These are phyloP conservation scores for Psilocybe cyanescens DNA, from an alignment of 768 basidiomycete genomes.

Conservation along the genomic window DNA sequence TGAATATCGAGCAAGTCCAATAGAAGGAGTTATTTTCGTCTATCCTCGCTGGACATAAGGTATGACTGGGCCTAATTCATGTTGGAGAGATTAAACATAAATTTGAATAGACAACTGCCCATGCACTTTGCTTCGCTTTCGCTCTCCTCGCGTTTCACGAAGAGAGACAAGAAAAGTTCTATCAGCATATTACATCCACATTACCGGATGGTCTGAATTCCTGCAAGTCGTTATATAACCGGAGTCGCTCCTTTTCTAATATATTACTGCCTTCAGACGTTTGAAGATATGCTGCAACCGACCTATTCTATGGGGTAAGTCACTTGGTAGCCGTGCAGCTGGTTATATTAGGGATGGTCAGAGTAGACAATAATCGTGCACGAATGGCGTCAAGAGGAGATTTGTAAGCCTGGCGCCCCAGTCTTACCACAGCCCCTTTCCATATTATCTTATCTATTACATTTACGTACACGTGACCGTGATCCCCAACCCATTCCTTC, in stretches of 20 bases:
- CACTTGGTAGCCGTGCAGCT: not conserved
- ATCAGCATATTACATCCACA: slow-evolving; percentile 36
- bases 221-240: slow-evolving; percentile 26
- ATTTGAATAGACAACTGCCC: slow-evolving; percentile 30
- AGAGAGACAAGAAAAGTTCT: slow-evolving; percentile 47
- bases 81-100: not conserved
- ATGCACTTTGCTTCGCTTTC: slow-evolving; percentile 42
- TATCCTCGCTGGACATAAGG: slow-evolving; percentile 66
- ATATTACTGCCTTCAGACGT: slow-evolving; percentile 30
- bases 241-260: slow-evolving; percentile 16
- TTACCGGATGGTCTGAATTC: slow-evolving; percentile 31
- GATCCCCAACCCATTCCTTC: too few species aligned
- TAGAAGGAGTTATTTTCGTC: slow-evolving; percentile 42
- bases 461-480: too few species aligned
- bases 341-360: not conserved
- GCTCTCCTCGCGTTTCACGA: slow-evolving; percentile 45
- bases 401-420: too few species aligned
- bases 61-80: slow-evolving; percentile 16
- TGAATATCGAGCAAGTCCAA: not conserved
- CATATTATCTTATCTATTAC: too few species aligned
- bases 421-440: too few species aligned
- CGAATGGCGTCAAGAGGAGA: too few species aligned
- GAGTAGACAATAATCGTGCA: too few species aligned
- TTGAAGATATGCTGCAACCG: slow-evolving; percentile 41
- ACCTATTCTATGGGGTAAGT: slow-evolving; percentile 41